phyloP scores from a whole-genome alignment of 768 basidiomycete species.

The Kwoniella europaea region DNA sequence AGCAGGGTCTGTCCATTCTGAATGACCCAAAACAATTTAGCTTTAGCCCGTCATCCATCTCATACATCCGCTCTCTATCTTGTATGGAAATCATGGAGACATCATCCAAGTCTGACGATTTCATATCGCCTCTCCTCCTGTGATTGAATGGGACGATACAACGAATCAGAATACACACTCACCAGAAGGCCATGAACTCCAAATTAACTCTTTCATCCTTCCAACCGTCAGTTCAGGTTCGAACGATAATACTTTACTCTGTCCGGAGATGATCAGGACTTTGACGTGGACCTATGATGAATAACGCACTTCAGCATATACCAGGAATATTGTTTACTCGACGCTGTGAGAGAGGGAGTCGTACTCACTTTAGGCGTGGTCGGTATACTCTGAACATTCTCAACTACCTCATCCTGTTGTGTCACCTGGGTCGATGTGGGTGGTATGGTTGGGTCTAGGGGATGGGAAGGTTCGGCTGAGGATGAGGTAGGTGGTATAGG shows the following conservation, averaged over 20 bases:
- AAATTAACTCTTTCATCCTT: conserved; percentile 39
- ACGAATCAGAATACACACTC: background rate
- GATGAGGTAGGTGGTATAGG: background rate
- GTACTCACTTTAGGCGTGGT: conserved; percentile 1
- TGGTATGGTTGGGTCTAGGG: background rate
- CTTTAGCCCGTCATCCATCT: too few species aligned
- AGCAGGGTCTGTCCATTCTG: conserved; percentile 45
- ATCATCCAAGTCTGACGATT: background rate
- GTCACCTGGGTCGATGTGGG: background rate
- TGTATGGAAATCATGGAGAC: too few species aligned
- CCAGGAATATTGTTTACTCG: too few species aligned
- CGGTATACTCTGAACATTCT: conserved; percentile 5
- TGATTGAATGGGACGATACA: background rate
- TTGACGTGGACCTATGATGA: conserved; percentile 43
- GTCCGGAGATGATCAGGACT: conserved; percentile 54
- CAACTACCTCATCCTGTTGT: background rate
- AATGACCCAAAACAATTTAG: too few species aligned
- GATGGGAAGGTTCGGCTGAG: background rate
- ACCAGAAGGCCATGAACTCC: conserved; percentile 37
- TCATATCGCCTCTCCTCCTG: background rate
- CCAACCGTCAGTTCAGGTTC: conserved; percentile 55
- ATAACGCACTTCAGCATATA: background rate
- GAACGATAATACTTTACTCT: conserved; percentile 53
- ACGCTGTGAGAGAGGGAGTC: background rate
- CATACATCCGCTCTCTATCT: too few species aligned